phyloP scores from a whole-genome alignment of 345 rosid genomes.

The Hibiscus mutabilis region DNA sequence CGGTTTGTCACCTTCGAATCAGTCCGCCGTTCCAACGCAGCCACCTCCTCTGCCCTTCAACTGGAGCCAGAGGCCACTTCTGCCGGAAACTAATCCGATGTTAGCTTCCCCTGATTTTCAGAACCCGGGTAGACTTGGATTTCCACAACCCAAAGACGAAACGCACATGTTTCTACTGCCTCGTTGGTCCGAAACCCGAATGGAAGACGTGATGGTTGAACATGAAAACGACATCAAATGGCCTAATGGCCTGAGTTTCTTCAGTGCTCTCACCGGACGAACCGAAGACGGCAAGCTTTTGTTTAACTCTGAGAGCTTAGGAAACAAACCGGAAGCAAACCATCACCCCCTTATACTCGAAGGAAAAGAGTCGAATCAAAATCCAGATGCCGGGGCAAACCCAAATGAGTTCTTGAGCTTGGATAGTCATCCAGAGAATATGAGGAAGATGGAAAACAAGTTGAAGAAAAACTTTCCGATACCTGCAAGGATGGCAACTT shows the following conservation, averaged over 20 bases:
- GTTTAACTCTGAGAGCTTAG: conserved; percentile 51
- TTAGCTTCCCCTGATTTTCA: conserved; percentile 60
- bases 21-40: conserved; percentile 47
- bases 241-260: conserved; percentile 79
- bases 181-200: conserved; percentile 36
- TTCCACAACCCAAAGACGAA: conserved; percentile 58
- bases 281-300: conserved; percentile 68
- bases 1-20: conserved; percentile 46
- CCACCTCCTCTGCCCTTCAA: conserved; percentile 52
- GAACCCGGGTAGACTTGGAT: conserved; percentile 41
- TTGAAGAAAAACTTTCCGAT: conserved; percentile 66
- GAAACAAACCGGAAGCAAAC: conserved; percentile 35
- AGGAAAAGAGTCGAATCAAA: conserved; percentile 37
- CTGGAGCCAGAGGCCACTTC: conserved; percentile 58
- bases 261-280: conserved; percentile 72
- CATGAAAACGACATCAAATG: conserved; percentile 82
- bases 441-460: conserved; percentile 56
- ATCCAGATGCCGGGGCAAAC: conserved; percentile 41
- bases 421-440: conserved; percentile 52
- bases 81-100: conserved; percentile 38
- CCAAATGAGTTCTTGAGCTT: conserved; percentile 64
- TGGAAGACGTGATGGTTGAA: conserved; percentile 57
- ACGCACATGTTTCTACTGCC: conserved; percentile 69
- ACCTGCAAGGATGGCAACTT: conserved; percentile 66
- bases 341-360: conserved; percentile 26